A percentile compares a stretch with the other conserved stretches of the same genome.
Conservation (phyloP, 495 filamentous ascomycete species). For the Friedmanniomyces simplex region DNA sequence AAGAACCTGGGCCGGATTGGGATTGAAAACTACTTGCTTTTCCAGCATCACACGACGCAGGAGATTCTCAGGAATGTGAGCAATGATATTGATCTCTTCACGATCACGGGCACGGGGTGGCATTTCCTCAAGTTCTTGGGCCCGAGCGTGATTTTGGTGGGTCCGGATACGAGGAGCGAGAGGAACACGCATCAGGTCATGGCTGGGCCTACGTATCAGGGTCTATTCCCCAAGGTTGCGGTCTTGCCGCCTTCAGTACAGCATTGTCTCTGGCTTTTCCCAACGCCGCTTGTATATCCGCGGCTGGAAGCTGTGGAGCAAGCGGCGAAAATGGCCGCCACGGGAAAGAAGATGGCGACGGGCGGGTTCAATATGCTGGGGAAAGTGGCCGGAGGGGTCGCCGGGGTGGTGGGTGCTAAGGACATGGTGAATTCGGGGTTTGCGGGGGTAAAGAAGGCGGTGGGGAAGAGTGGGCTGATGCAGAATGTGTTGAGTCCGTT, state of each 20-base stretch:
- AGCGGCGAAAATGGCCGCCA: slow-evolving; percentile 80
- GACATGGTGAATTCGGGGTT: slow-evolving; percentile 85
- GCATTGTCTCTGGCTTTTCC: slow-evolving; percentile 90
- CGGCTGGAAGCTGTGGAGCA: slow-evolving; percentile 83
- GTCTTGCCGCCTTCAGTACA: slow-evolving; percentile 86
- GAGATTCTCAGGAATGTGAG: slow-evolving; percentile 81
- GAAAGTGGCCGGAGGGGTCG: slow-evolving; percentile 86
- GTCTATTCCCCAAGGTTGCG: slow-evolving; percentile 89
- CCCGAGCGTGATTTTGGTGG: slow-evolving; percentile 79
- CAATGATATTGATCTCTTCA: slow-evolving; percentile 86
- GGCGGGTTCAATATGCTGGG: slow-evolving; percentile 90
- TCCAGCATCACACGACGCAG: slow-evolving; percentile 94
- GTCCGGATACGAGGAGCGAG: slow-evolving; percentile 84
- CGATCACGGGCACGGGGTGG: slow-evolving; percentile 92
- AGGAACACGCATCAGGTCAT: slow-evolving; percentile 83
- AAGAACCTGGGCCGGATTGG: slow-evolving; percentile 95
- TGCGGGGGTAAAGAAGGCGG: slow-evolving; percentile 85
- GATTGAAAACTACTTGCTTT: slow-evolving; percentile 98
- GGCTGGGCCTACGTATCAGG: slow-evolving; percentile 94
- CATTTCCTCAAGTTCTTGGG: slow-evolving; percentile 96
- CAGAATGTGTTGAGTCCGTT: slow-evolving; percentile 88
- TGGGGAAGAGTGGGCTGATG: slow-evolving; percentile 92
- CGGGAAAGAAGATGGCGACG: slow-evolving; percentile 90
- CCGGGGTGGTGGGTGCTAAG: slow-evolving; percentile 89
- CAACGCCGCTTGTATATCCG: slow-evolving; percentile 84